Conservation (phyloP, 768 basidiomycete genomes). For the Rhodotorula graminis region DNA sequence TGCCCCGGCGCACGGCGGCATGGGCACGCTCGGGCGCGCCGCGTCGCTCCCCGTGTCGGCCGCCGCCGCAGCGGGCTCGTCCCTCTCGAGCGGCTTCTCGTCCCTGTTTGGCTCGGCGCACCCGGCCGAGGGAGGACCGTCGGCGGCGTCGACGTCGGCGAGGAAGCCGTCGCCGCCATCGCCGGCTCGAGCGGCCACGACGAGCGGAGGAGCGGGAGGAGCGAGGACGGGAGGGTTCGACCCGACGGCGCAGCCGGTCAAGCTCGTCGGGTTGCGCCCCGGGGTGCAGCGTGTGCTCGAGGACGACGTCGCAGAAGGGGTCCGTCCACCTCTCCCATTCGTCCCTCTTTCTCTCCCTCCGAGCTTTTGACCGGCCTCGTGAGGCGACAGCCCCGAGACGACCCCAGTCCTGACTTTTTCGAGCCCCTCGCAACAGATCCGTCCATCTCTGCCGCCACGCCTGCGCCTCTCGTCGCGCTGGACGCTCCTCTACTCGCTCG, state of each 20-base stretch:
- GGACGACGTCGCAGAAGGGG: slow-evolving; percentile 33
- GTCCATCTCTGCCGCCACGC: slow-evolving; percentile 67
- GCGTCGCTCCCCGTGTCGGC: background rate
- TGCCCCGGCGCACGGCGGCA: background rate
- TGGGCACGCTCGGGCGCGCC: background rate
- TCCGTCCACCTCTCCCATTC: slow-evolving; percentile 7
- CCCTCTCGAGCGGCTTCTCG: background rate
- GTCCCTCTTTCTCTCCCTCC: too few species aligned
- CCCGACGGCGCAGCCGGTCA: slow-evolving; percentile 31
- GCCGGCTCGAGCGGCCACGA: background rate
- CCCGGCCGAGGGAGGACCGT: background rate
- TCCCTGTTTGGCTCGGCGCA: background rate
- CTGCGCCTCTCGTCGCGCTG: slow-evolving; percentile 65
- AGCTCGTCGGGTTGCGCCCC: slow-evolving; percentile 18
- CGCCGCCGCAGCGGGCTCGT: background rate
- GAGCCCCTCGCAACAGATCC: slow-evolving; percentile 60
- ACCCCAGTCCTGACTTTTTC: too few species aligned
- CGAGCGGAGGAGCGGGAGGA: too few species aligned
- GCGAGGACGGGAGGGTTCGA: background rate
- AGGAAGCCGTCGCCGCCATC: background rate
- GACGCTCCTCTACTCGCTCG: slow-evolving; percentile 80
- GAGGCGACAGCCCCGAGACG: too few species aligned
- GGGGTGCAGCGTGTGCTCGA: slow-evolving; percentile 25
- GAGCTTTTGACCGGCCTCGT: too few species aligned
- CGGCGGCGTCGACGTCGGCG: too few species aligned